Evolutionary conservation across 1,284 basidiomycete genomes (phyloP), one percentile per base, ranked within the genome.

Genomic region (Golubevia pallescens): DNA sequence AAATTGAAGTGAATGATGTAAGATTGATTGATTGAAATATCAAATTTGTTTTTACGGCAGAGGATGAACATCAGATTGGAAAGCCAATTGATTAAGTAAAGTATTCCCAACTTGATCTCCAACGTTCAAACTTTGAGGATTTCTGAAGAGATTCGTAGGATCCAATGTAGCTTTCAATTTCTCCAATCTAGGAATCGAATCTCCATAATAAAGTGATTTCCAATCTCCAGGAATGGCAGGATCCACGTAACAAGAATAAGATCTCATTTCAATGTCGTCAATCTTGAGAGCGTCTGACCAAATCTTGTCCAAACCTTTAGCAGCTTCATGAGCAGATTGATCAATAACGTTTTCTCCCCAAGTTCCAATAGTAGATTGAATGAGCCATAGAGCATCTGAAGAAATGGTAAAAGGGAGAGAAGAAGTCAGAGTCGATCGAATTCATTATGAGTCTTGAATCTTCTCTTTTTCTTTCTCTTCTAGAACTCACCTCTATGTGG

Each of bases 221-320:
- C 78, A 80, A 38, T 77, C 68, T 0, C 70, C 51, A 21, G 34
- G n/a, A 24, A 78, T 67, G 14, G 71, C 69, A 1, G 74, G 21
- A 51, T 81, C 79, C 8, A 70, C 68, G 60, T 81, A 81, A 67
- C 79, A 81, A 4, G 70, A 67, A 61, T 76, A 81, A 4, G 63
- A 62, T 2, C 61, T 66, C 38, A 57, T 57, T 53, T 65, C 65
- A 0, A 77, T 48, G 13, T 65, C 60, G 6, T 72, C 63, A 1
- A 24, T 32, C 14, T 62, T 19, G 19, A 81, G 63, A 20, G 74
- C 71, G n/a, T 56, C 20, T 14, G 62, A 57, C 52, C 76, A 56
- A 6, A 48, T 55, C 2, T 63, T 58, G 32, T 80, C 72, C n/a
- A 78, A 58, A 57, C 64, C 5, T 14, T 59, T 21, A 42, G 69